phyloP scores from a whole-genome alignment of 2,329 filamentous ascomycete genomes.

The Alternaria brassicae region DNA sequence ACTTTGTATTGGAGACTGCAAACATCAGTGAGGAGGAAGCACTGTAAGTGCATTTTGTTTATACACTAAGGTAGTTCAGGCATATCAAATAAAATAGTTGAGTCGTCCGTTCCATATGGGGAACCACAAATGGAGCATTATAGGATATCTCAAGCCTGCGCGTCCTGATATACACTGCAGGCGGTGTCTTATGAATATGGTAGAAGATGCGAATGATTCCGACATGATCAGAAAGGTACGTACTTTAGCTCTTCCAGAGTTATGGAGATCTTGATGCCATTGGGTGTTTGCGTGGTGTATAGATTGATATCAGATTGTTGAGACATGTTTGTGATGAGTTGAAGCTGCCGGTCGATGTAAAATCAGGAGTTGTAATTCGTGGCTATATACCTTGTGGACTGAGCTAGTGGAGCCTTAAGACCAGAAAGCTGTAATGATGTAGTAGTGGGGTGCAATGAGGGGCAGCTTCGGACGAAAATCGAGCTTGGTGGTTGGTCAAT shows the following conservation, averaged over 20 bases:
- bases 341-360: background rate
- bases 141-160: background rate
- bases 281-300: slow-evolving; percentile 84
- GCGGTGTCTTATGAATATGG: background rate
- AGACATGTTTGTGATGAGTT: slow-evolving; percentile 28
- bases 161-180: background rate
- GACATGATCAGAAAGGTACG: slow-evolving; percentile 5
- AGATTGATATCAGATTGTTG: slow-evolving; percentile 71
- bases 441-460: slow-evolving; percentile 32
- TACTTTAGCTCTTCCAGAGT: slow-evolving; percentile 80
- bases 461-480: slow-evolving; percentile 30
- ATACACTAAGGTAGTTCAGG: background rate
- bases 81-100: background rate
- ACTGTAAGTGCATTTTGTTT: background rate
- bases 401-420: background rate
- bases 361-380: background rate
- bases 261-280: slow-evolving; percentile 90
- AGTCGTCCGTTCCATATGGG: too few species aligned
- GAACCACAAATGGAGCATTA: background rate
- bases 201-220: background rate
- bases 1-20: slow-evolving; percentile 74
- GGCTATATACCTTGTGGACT: background rate
- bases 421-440: background rate
- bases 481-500: slow-evolving; percentile 34
- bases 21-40: background rate